Percentiles rank a stretch among this genome's conserved stretches.
Evolutionary conservation across 1,284 basidiomycete genomes (phyloP).

Genomic region (Tilletia indica): DNA sequence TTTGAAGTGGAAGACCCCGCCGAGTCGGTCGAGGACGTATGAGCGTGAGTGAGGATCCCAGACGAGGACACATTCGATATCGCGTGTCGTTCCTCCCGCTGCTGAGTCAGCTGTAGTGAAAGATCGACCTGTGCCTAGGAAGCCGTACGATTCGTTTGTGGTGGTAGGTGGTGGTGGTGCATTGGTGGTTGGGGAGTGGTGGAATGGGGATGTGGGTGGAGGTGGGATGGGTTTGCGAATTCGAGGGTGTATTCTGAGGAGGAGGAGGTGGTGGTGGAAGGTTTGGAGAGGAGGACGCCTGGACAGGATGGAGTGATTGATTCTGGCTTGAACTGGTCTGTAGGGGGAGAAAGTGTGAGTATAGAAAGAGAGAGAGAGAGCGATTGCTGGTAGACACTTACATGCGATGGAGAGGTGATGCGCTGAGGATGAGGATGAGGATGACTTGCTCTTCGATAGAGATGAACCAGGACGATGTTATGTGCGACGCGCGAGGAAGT

Average conservation of each 20-base stretch:
- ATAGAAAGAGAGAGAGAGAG: neutral
- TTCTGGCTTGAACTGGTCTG: slow-evolving; percentile 14
- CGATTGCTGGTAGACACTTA: neutral
- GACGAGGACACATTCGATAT: slow-evolving; percentile 12
- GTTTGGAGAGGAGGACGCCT: neutral
- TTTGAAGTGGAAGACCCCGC: slow-evolving; percentile 1
- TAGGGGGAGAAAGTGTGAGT: neutral
- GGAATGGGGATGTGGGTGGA: neutral
- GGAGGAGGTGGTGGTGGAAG: neutral
- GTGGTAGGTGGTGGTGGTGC: neutral
- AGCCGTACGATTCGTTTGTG: slow-evolving; percentile 6
- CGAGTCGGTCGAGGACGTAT: slow-evolving; percentile 4
- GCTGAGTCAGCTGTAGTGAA: neutral
- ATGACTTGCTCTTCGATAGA: no score
- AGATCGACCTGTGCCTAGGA: neutral
- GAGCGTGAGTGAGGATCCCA: neutral
- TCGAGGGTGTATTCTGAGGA: slow-evolving; percentile 6
- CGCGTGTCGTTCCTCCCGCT: neutral
- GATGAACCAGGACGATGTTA: no score
- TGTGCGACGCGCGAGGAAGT: no score
- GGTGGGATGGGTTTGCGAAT: neutral
- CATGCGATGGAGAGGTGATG: slow-evolving; percentile 11
- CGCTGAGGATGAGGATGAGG: no score
- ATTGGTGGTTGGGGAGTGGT: neutral
- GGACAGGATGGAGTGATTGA: neutral